Base-by-base conservation (phyloP, 768 basidiomycete species). In the Lactarius hengduanensis region DNA sequence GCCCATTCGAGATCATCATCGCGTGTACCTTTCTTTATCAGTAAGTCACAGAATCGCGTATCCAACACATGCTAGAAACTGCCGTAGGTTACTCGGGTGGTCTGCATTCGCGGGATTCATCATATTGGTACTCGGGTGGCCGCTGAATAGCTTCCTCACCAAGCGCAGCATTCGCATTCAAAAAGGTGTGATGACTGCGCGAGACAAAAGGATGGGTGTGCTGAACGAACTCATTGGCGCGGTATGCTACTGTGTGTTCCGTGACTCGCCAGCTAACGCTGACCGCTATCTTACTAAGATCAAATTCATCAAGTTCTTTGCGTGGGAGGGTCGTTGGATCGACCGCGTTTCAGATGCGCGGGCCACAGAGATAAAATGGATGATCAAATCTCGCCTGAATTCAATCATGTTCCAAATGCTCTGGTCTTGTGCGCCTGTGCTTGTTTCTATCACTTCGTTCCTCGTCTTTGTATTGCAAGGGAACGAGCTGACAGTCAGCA, bases 251-350 rank as follows among this genome's bases (percentile, higher is more conserved):
- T 41, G 15, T 50, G 1, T 57, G 30, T 55, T n/a, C 30, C n/a
- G 26, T 15, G 18, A 53, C 36, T 43, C 43, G 9, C 13, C 6
- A 15, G 40, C 30, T 59, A 11, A 40, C 4, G 54, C 32, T 66
- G 28, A 62, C 56, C 16, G 7, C 38, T 15, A 18, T 20, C 15
- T 47, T 30, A 9, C 66, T 4, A 55, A 85, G 84, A 78, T 88
- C 63, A 89, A 89, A 75, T 89, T 90, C 72, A 87, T 90, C 80
- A 91, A 92, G 75, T 91, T 92, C 80, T 92, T 92, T 67, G 90
- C 90, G 1, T 92, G 90, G 82, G 89, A 91, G 70, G 82, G 87
- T 50, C 82, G 84, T 15, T 93, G 92, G 92, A 89, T 90, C 53
- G 76, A 82, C 32, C 81, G 86, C 15, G 86, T 82, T 0, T 72